Conservation (phyloP, 2,329 filamentous ascomycete genomes). For the Trichoderma endophyticum region DNA sequence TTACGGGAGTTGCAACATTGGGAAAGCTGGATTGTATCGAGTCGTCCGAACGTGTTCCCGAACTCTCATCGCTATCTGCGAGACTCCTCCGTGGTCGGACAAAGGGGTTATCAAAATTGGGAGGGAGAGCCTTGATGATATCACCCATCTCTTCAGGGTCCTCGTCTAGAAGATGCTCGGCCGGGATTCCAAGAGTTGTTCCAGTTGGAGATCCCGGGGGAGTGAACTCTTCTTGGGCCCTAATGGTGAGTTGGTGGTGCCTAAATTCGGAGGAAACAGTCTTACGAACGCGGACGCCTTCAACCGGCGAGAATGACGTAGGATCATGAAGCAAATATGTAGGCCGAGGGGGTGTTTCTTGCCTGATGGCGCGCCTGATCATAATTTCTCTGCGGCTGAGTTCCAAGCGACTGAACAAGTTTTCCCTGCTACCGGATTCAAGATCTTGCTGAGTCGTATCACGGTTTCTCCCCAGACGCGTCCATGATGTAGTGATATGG, state of each 20-base stretch:
- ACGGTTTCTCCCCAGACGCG: background rate
- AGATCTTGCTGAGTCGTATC: background rate
- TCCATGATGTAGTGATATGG: background rate
- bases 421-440: background rate
- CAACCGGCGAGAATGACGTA: no score
- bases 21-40: background rate
- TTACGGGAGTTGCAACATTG: background rate
- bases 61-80: background rate
- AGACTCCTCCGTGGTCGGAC: background rate
- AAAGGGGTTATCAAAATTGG: background rate
- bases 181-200: background rate
- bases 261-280: no score
- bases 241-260: no score
- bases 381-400: background rate
- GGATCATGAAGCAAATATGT: no score
- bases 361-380: background rate
- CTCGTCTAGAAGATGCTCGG: slow-evolving; percentile 1
- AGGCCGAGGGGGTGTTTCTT: background rate
- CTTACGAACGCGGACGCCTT: no score
- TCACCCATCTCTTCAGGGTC: background rate
- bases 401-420: background rate
- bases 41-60: background rate
- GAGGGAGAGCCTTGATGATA: background rate
- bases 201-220: background rate
- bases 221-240: background rate